Base-by-base conservation (phyloP, 2,329 filamentous ascomycete genomes). In the Rasamsonia emersonii region DNA sequence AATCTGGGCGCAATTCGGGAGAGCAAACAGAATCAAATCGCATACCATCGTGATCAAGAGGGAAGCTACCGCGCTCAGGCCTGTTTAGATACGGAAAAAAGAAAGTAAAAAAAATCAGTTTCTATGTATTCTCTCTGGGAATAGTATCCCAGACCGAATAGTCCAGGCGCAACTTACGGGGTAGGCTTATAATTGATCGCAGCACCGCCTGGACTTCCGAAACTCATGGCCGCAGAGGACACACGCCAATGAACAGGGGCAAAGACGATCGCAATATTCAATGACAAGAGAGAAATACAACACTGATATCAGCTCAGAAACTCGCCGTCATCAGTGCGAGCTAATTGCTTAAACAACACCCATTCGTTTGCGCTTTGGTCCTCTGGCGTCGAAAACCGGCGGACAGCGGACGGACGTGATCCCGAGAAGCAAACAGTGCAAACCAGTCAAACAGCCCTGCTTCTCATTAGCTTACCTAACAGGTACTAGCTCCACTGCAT, bases 31-130 rank as follows among this genome's bases (percentile, higher is more conserved):
- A n/a, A n/a, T n/a, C n/a, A n/a, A n/a, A 26, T 27, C 24, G 24
- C 33, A 20, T 63, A 79, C 76, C 86, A 58, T 94, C 86, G 50
- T 95, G 88, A 59, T 96, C 89, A 35, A 96, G 76, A n/a, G 89
- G 89, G 53, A 96, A 96, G 49, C 85, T 93, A 35, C 89, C 89
- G 49, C 88, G 79, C 58, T 95, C 83, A 4, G 89, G 89, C 36
- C 85, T 91, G 20, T 23, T 23, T 11, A 23, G 20, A 8, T 9
- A 23, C 8, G 8, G 20, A 9, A 23, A 23, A 8, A 23, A 23
- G n/a, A 7, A 18, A 5, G 8, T 6, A 15, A 7, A 10, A 23
- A 20, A 32, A 19, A 3, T 9, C 5, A 13, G n/a, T 18, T 30
- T 10, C 17, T 9, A 4, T 18, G 17, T 11, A 25, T 18, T 14